These are phyloP conservation scores for Pythium plurisporium DNA, from an alignment of 352 stramenopile genomes.

Conservation along the genomic window DNA sequence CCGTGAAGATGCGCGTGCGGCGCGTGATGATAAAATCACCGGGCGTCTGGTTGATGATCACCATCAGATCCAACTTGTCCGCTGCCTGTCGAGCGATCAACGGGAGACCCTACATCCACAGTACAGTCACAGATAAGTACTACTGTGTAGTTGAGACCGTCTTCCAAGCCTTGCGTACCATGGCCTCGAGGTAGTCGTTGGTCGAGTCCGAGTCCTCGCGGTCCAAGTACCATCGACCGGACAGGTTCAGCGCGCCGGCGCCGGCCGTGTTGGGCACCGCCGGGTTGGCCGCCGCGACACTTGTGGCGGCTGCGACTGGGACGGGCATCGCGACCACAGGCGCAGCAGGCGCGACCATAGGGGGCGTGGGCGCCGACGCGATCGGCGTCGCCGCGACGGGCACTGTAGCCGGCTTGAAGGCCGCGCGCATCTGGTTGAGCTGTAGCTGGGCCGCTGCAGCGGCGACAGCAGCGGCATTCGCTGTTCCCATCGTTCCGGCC, in stretches of 20 bases:
- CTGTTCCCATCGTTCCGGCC: slow-evolving; percentile 9
- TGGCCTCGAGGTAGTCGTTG: slow-evolving; percentile 87
- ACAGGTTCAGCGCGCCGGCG: slow-evolving; percentile 73
- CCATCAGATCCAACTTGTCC: slow-evolving; percentile 87
- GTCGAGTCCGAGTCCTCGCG: slow-evolving; percentile 87
- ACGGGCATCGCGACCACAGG: slow-evolving; percentile 16
- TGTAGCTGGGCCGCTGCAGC: slow-evolving; percentile 38
- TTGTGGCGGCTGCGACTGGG: slow-evolving; percentile 16
- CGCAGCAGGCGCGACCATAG: slow-evolving; percentile 18
- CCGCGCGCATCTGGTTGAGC: slow-evolving; percentile 65
- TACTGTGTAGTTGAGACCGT: no score
- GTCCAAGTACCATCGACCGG: slow-evolving; percentile 80
- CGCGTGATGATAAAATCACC: slow-evolving; percentile 85
- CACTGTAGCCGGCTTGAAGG: slow-evolving; percentile 49
- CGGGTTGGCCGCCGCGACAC: slow-evolving; percentile 31
- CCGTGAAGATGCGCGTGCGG: slow-evolving; percentile 86
- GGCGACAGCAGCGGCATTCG: slow-evolving; percentile 29
- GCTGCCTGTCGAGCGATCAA: slow-evolving; percentile 83
- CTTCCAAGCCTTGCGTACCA: slow-evolving; percentile 39
- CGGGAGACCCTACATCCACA: slow-evolving; percentile 48
- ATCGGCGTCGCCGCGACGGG: slow-evolving; percentile 32
- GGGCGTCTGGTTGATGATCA: slow-evolving; percentile 82
- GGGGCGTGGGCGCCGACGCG: slow-evolving; percentile 19
- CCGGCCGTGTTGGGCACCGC: slow-evolving; percentile 66
- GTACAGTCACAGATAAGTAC: neutral